Percentiles rank a stretch among this genome's conserved stretches.
phyloP scores from a whole-genome alignment of 495 filamentous ascomycete species.

The Neurospora sp. region DNA sequence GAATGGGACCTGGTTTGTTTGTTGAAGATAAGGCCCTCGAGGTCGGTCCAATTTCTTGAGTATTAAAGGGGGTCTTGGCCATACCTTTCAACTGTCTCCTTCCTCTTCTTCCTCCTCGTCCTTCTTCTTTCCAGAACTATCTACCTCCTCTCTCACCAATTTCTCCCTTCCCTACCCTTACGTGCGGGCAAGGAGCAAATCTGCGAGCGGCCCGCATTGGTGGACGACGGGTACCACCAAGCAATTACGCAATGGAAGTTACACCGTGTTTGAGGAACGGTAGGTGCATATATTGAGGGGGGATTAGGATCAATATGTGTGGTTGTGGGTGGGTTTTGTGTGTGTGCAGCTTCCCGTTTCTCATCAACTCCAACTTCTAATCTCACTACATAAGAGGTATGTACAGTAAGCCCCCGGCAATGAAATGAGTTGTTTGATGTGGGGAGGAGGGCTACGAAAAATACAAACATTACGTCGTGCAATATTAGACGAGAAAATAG shows the following conservation, averaged over 20 bases:
- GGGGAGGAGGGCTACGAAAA: background rate
- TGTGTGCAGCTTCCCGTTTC: background rate
- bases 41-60: background rate
- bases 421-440: background rate
- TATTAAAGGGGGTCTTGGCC: background rate
- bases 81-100: background rate
- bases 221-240: background rate
- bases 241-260: background rate
- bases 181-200: background rate
- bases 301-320: background rate
- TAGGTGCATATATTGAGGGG: background rate
- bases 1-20: background rate
- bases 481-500: background rate
- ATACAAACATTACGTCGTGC: background rate
- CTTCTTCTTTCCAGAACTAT: background rate
- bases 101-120: background rate
- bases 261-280: background rate
- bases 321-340: background rate
- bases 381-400: background rate
- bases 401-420: no score
- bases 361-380: background rate
- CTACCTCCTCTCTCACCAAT: background rate
- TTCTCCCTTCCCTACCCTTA: background rate
- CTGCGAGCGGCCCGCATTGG: background rate
- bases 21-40: background rate